Percentiles rank a stretch among this genome's conserved stretches.
These are phyloP conservation scores for Eucalyptus rudis DNA, from an alignment of 345 rosid species.

Conservation along the genomic window DNA sequence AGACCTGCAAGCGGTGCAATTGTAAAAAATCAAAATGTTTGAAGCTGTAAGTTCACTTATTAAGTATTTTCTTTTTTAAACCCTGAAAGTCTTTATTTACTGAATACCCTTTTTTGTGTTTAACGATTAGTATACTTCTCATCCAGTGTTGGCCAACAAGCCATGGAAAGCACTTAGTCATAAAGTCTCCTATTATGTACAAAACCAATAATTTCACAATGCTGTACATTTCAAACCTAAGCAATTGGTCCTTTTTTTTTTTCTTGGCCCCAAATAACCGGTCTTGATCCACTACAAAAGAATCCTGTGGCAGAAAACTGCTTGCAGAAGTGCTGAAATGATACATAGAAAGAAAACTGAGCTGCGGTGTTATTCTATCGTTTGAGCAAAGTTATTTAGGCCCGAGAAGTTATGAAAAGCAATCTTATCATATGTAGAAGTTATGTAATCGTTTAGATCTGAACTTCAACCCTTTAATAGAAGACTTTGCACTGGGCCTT, in stretches of 20 bases:
- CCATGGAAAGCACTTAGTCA: neutral
- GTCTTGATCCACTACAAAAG: neutral
- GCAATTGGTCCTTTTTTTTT: neutral
- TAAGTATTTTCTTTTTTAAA: neutral
- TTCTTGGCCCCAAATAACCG: neutral
- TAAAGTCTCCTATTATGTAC: too few species aligned
- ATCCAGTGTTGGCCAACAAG: neutral
- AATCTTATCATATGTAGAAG: neutral
- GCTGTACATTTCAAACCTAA: neutral
- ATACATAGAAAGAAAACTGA: neutral
- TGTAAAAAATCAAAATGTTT: constrained; percentile 89
- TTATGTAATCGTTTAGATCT: neutral
- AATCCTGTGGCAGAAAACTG: neutral
- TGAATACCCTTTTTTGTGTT: neutral
- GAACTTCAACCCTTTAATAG: neutral
- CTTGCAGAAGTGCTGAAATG: neutral
- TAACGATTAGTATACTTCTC: neutral
- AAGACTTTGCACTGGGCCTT: neutral
- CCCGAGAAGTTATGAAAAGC: neutral
- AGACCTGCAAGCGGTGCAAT: constrained; percentile 87
- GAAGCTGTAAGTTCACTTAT: constrained; percentile 70
- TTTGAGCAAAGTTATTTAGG: neutral
- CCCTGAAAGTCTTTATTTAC: neutral
- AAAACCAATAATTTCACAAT: too few species aligned
- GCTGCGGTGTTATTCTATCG: neutral